Evolutionary conservation across 192 early-diverging fungal genomes (phyloP), one percentile per base, ranked within the genome.

Genomic region (Chytriomyces confervae): DNA sequence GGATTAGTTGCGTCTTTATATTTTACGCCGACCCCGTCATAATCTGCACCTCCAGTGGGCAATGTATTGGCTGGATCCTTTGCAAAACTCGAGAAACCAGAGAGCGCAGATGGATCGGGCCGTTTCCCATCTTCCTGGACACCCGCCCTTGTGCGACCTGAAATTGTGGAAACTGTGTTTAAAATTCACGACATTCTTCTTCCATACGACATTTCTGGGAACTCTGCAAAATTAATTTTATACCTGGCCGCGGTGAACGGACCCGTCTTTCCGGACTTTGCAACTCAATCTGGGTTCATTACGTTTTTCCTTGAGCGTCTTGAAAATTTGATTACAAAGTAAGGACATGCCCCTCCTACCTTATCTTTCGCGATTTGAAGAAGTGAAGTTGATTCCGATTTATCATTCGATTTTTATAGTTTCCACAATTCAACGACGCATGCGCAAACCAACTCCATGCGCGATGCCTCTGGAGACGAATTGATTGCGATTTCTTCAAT

Each of bases 171-270:
- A 18, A 57, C 65, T 50, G 62, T 75, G 13, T 79, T 79, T 46
- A 48, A 64, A 23, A 68, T 75, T 18, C 78, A 79, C 61, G 10
- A n/a, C 6, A 16, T 75, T 16, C 72, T 79, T 1, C 46, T 68
- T 43, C 63, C 47, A 18, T n/a, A 43, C 13, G 78, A 79, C 50
- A 49, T 45, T 9, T 69, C 50, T 29, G 57, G 45, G 20, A 64
- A 61, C 27, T 50, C 77, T 9, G 77, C 45, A 61, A 79, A 79
- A 50, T 65, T 69, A 16, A 49, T 79, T 49, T 18, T 29, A n/a
- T 63, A 79, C 23, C 48, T 79, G n/a, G 68, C 77, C 24, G 68
- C 65, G 7, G 61, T 79, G n/a, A 79, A 72, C 27, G 77, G 77
- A 18, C 77, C 77, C 23, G 63, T 79, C 20, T 79, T 79, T 53